Evolutionary conservation across 108 stramenopile genomes (phyloP).

Genomic region (Nitzschia palea): DNA sequence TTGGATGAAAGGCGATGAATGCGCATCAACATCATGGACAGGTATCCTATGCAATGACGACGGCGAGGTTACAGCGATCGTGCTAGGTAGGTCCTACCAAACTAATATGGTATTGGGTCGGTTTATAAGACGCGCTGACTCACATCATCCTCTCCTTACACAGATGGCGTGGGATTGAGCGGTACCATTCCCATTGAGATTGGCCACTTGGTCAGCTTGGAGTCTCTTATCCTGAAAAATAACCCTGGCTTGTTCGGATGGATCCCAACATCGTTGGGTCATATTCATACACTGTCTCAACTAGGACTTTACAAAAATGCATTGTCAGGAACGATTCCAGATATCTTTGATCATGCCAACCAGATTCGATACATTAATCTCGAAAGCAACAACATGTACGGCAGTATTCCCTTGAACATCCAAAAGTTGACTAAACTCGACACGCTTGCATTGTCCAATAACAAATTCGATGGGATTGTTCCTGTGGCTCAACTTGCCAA

Average conservation of each 20-base stretch:
- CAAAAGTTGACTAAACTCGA: conserved; percentile 26
- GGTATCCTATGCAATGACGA: conserved; percentile 55
- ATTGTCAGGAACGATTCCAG: conserved; percentile 56
- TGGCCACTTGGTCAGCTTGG: conserved; percentile 43
- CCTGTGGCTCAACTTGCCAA: conserved; percentile 38
- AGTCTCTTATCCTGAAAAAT: conserved; percentile 68
- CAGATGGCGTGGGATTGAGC: conserved; percentile 46
- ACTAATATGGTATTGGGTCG: too few species aligned
- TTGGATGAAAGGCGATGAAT: conserved; percentile 74
- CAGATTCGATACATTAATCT: conserved; percentile 43
- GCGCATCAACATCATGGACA: conserved; percentile 46
- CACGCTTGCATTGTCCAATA: conserved; percentile 50
- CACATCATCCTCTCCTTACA: neutral
- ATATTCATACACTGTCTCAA: conserved; percentile 47
- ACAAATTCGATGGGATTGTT: conserved; percentile 49
- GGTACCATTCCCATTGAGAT: conserved; percentile 47
- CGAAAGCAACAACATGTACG: conserved; percentile 45
- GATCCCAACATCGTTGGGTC: conserved; percentile 53
- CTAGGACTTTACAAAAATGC: conserved; percentile 61
- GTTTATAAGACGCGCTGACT: too few species aligned
- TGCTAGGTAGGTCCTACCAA: conserved; percentile 41
- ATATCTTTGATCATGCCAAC: conserved; percentile 25
- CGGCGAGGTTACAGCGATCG: conserved; percentile 55
- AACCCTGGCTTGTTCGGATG: conserved; percentile 50
- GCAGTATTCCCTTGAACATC: conserved; percentile 48